Conservation (phyloP, 148 eudicot species). For the Silene latifolia region DNA sequence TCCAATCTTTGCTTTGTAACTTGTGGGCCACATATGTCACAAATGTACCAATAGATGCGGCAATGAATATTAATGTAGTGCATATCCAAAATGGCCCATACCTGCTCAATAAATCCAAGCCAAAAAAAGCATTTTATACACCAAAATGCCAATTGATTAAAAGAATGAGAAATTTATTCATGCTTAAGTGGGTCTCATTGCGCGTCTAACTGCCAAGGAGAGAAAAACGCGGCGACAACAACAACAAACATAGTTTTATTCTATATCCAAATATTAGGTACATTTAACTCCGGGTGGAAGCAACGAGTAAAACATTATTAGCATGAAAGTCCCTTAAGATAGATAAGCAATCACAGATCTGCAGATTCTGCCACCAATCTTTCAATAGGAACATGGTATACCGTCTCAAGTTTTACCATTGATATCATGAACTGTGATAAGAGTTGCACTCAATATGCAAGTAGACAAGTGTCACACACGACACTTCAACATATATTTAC, state of each 20-base stretch:
- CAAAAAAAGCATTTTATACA: slow-evolving; percentile 8
- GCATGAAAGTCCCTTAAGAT: background rate
- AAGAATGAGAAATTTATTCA: background rate
- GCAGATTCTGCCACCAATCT: background rate
- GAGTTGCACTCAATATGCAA: background rate
- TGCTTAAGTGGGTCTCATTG: background rate
- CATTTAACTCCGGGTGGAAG: too few species aligned
- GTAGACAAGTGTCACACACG: background rate
- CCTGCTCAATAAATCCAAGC: slow-evolving; percentile 38
- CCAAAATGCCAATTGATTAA: background rate
- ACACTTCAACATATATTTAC: background rate
- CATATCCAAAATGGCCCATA: slow-evolving; percentile 99
- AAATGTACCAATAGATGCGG: slow-evolving; percentile 92
- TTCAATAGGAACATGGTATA: background rate
- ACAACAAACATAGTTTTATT: background rate
- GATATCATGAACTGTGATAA: background rate
- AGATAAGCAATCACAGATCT: background rate
- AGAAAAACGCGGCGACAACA: background rate
- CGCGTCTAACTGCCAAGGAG: background rate
- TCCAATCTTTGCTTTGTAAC: slow-evolving; percentile 75
- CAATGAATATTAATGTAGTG: slow-evolving; percentile 89
- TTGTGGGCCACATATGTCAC: slow-evolving; percentile 84
- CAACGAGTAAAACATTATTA: background rate
- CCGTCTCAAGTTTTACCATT: background rate
- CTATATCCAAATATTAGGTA: background rate